Evolutionary conservation across 225 moss, liverwort and hornwort genomes (phyloP).

Genomic region (Pleurozium schreberi): DNA sequence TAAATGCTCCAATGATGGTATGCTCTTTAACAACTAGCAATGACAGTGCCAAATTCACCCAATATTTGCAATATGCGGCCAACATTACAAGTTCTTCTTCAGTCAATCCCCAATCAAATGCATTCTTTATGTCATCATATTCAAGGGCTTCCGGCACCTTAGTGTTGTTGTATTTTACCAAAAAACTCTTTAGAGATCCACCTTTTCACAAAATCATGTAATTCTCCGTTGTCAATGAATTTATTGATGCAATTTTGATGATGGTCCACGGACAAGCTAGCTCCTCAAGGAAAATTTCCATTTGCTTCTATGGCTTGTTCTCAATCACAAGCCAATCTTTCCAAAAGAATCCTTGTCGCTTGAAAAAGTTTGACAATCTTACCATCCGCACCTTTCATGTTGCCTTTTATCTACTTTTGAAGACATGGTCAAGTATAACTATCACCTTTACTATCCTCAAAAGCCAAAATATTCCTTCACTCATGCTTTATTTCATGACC

Average conservation of each 20-base stretch:
- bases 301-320: neutral
- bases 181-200: neutral
- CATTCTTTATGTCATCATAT: neutral
- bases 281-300: neutral
- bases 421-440: fast-evolving
- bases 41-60: neutral
- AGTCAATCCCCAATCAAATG: neutral
- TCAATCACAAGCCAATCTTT: neutral
- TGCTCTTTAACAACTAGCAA: neutral
- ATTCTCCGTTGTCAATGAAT: neutral
- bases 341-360: neutral
- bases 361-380: neutral
- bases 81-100: neutral
- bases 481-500: fast-evolving
- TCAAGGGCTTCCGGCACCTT: neutral
- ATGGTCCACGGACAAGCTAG: neutral
- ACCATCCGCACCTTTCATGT: neutral
- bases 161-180: neutral
- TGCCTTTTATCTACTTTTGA: neutral
- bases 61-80: fast-evolving
- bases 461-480: neutral
- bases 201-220: fast-evolving
- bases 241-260: neutral
- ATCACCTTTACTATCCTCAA: fast-evolving
- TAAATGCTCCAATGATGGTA: neutral